phyloP scores from a whole-genome alignment of 208 protist species.

The Blechomonas ayalai region DNA sequence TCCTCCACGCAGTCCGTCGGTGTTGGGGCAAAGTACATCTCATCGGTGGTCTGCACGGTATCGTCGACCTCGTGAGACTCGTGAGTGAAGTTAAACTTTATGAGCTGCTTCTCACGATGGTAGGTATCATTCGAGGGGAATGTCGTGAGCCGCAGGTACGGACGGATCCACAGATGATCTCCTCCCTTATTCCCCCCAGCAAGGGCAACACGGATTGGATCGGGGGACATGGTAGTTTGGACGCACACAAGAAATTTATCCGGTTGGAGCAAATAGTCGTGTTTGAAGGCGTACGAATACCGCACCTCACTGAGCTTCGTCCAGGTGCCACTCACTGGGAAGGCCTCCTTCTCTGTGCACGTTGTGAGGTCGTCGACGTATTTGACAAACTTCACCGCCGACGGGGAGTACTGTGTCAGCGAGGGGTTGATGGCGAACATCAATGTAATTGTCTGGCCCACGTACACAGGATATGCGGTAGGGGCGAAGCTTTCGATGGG shows the following conservation, averaged over 20 bases:
- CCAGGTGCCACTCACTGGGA: constrained; percentile 19
- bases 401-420: constrained; percentile 49
- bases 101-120: constrained; percentile 52
- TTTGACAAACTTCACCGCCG: constrained; percentile 58
- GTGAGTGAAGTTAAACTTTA: constrained; percentile 67
- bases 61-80: constrained; percentile 32
- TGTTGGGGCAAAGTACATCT: constrained; percentile 50
- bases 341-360: constrained; percentile 41
- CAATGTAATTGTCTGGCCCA: constrained; percentile 73
- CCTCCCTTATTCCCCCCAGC: no score
- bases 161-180: constrained; percentile 61
- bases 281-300: constrained; percentile 70
- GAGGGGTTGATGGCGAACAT: constrained; percentile 15
- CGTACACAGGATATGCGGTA: constrained; percentile 63
- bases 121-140: constrained; percentile 38
- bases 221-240: constrained; percentile 30
- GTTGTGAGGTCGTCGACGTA: constrained; percentile 44
- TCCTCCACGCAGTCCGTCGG: constrained; percentile 58
- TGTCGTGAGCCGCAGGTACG: constrained; percentile 57
- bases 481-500: constrained; percentile 40
- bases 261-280: constrained; percentile 54
- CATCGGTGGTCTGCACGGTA: constrained; percentile 44
- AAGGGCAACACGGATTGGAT: constrained; percentile 17
- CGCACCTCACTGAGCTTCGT: constrained; percentile 15
- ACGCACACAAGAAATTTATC: constrained; percentile 69